These are phyloP conservation scores for Cornus kousa DNA, from an alignment of 148 eudicot species.

Conservation along the genomic window DNA sequence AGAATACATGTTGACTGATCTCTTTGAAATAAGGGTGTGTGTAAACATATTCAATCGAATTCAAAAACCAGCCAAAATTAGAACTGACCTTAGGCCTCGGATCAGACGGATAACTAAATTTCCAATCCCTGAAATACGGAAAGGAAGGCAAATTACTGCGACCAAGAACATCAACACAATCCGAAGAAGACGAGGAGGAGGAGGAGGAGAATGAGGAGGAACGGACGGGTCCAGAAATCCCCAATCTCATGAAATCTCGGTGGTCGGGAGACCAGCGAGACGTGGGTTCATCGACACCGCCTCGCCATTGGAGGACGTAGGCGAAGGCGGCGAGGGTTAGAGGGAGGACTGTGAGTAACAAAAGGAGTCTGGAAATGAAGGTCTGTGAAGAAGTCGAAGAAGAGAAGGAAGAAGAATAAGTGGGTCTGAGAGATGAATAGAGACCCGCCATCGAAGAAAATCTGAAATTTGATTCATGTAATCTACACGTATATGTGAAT, in stretches of 20 bases:
- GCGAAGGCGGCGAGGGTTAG: constrained; percentile 48
- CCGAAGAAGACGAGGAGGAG: constrained; percentile 13
- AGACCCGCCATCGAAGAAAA: constrained; percentile 55
- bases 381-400: constrained; percentile 25
- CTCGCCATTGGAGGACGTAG: constrained; percentile 63
- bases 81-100: constrained; percentile 49
- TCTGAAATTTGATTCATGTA: not conserved
- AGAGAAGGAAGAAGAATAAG: constrained; percentile 27
- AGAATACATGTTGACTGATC: not conserved
- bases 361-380: constrained; percentile 31
- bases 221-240: constrained; percentile 8
- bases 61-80: no score
- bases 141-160: constrained; percentile 44
- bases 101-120: constrained; percentile 35
- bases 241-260: constrained; percentile 38
- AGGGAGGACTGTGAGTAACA: constrained; percentile 45
- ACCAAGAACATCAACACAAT: constrained; percentile 35
- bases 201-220: not conserved
- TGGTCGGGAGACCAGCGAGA: constrained; percentile 32
- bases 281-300: constrained; percentile 33
- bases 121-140: constrained; percentile 61
- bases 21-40: no score
- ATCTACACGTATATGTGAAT: not conserved
- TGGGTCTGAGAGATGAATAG: constrained; percentile 39
- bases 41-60: no score